phyloP scores from a whole-genome alignment of 2,329 filamentous ascomycete genomes.

The Elsinoe necatrix region DNA sequence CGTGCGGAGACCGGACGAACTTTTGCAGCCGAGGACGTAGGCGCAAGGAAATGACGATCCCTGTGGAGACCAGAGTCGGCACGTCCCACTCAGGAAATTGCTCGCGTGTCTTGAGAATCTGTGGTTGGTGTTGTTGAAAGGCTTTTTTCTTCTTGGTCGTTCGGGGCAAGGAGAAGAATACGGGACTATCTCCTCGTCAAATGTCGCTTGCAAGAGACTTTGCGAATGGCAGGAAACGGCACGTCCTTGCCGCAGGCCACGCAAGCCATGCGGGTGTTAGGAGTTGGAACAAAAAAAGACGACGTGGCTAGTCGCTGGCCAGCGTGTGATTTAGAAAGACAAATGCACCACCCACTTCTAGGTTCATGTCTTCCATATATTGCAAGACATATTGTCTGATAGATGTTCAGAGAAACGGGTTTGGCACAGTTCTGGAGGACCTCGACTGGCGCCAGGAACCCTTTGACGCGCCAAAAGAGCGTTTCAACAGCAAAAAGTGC shows the following conservation, averaged over 20 bases:
- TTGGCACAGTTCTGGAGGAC: background rate
- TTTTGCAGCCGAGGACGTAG: too few species aligned
- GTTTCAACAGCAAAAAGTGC: background rate
- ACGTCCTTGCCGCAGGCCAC: slow-evolving; percentile 8
- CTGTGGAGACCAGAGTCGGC: background rate
- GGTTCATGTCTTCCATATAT: background rate
- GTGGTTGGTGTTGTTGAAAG: background rate
- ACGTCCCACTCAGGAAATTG: slow-evolving; percentile 10
- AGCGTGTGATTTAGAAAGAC: background rate
- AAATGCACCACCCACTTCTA: background rate
- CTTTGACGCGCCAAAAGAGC: background rate
- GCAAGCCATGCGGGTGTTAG: slow-evolving; percentile 3
- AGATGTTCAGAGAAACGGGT: background rate
- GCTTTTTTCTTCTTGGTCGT: background rate
- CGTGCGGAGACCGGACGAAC: too few species aligned
- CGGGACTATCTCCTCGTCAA: background rate
- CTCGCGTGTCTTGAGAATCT: background rate
- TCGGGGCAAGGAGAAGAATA: background rate
- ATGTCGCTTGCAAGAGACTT: background rate
- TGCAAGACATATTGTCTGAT: background rate
- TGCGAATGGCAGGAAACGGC: background rate
- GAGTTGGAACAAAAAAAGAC: background rate
- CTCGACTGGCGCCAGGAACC: too few species aligned
- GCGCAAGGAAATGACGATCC: background rate
- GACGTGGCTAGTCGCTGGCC: background rate